Base-by-base conservation (phyloP, 2,329 filamentous ascomycete species). In the Juglanconis oblonga region DNA sequence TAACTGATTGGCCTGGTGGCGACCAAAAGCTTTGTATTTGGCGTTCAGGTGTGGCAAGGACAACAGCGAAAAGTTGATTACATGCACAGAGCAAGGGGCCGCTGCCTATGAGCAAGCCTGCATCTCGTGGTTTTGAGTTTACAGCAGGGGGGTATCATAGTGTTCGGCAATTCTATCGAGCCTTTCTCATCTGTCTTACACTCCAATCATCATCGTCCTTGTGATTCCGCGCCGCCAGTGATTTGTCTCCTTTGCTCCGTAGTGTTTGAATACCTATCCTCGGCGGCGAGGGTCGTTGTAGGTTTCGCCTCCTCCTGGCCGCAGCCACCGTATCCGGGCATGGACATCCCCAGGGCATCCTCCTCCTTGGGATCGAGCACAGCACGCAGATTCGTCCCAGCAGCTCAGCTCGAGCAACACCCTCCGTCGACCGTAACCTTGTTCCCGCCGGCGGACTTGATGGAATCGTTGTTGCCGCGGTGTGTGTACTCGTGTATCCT, bases 401-500 rank as follows among this genome's bases (percentile, higher is more conserved):
- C 33, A 42, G 32, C 17, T 4, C 33, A 62, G 29, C 57, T 57
- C 38, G 58, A 61, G 32, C 58, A 63, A 14, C 61, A 63, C 11
- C 58, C 61, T n/a, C 67, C 68, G 50, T 69, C 71, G 10, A 71
- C 66, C 52, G 66, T 75, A 62, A 70, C 57, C 9, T 64, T 71
- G 57, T 68, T 72, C 62, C 76, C 79, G 13, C 52, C 40, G 2
- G 82, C 81, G 55, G 86, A 79, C 75, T 93, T 96, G 69, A 97
- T 86, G 38, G 88, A 91, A 67, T 97, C 92, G 71, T 99, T 99
- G 76, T 98, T 90, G 57, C 95, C 92, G 65, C 91, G 83, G 74
- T 99, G 94, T 35, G 89, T 99, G 65, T 96, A 79, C 63, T 96
- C 84, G 73, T 98, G 95, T 75, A 99, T 97, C 55, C 88, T 84